Evolutionary conservation across 2,329 filamentous ascomycete species (phyloP).

Genomic region (Verticillium tricorpus): DNA sequence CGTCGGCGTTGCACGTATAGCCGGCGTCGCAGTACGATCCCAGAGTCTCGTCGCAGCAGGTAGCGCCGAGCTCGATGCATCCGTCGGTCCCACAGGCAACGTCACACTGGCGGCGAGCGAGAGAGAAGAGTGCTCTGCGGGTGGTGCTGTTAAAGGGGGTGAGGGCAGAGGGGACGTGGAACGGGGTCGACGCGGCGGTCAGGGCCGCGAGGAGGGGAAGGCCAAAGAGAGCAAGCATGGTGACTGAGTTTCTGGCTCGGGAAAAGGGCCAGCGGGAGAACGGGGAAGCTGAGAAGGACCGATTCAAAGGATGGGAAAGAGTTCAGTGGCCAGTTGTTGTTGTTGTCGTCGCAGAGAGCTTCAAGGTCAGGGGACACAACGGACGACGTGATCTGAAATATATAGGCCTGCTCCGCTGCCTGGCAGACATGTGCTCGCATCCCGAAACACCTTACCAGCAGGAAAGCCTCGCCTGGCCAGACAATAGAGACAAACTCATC

Average conservation of each 20-base stretch:
- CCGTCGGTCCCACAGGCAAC: neutral
- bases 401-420: neutral
- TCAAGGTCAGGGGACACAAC: too few relatives aligned
- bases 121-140: neutral
- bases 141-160: neutral
- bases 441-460: neutral
- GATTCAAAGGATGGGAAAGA: too few relatives aligned
- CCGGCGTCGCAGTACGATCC: slow-evolving; percentile 1
- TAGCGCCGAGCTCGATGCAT: neutral
- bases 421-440: neutral
- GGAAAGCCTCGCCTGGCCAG: neutral
- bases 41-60: neutral
- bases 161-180: neutral
- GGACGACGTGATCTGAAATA: neutral
- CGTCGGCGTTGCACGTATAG: neutral
- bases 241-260: neutral
- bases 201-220: neutral
- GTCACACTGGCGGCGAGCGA: neutral
- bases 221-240: neutral
- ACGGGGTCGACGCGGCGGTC: neutral
- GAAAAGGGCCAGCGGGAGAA: too few relatives aligned
- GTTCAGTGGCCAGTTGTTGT: too few relatives aligned
- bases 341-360: too few relatives aligned
- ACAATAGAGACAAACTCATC: neutral
- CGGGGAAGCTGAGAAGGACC: too few relatives aligned